A percentile compares a stretch with the other conserved stretches of the same genome.
Evolutionary conservation across 768 basidiomycete species (phyloP).

Genomic region (Agrocybe pediades): DNA sequence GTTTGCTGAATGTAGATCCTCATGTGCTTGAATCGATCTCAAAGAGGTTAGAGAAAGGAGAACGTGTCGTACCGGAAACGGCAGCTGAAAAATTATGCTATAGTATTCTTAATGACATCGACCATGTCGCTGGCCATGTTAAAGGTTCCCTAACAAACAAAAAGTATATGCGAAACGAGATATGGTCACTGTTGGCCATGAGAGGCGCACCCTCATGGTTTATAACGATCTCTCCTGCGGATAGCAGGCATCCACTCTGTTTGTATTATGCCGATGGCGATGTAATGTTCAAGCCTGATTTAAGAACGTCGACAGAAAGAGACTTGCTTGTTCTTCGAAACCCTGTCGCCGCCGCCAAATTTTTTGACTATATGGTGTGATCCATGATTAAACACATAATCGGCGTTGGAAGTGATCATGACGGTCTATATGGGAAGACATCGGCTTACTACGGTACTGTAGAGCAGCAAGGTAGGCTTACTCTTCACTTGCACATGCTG

Average conservation of each 20-base stretch:
- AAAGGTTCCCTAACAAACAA: slow-evolving; percentile 14
- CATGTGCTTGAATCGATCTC: slow-evolving; percentile 19
- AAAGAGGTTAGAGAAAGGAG: slow-evolving; percentile 21
- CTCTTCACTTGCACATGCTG: slow-evolving; percentile 34
- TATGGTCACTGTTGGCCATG: slow-evolving; percentile 27
- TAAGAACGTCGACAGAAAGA: slow-evolving; percentile 6
- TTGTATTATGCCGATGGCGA: slow-evolving; percentile 22
- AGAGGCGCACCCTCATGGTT: slow-evolving; percentile 27
- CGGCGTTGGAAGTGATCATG: slow-evolving; percentile 13
- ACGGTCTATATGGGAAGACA: slow-evolving; percentile 27
- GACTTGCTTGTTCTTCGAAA: slow-evolving; percentile 7
- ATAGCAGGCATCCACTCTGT: slow-evolving; percentile 24
- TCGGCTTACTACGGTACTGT: slow-evolving; percentile 39
- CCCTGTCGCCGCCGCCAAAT: slow-evolving; percentile 21
- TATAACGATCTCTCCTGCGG: slow-evolving; percentile 30
- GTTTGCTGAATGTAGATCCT: slow-evolving; percentile 24
- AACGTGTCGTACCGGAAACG: slow-evolving; percentile 24
- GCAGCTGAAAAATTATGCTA: slow-evolving; percentile 37
- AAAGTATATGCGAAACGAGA: slow-evolving; percentile 22
- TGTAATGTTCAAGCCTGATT: slow-evolving; percentile 9
- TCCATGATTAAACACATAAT: slow-evolving; percentile 30
- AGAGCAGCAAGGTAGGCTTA: slow-evolving; percentile 31
- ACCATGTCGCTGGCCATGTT: slow-evolving; percentile 33
- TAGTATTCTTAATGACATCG: slow-evolving; percentile 31
- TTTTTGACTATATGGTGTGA: slow-evolving; percentile 31